Percentiles rank a stretch among this genome's conserved stretches.
Evolutionary conservation across 441 rosid species (phyloP).

Genomic region (Erodium moschatum): DNA sequence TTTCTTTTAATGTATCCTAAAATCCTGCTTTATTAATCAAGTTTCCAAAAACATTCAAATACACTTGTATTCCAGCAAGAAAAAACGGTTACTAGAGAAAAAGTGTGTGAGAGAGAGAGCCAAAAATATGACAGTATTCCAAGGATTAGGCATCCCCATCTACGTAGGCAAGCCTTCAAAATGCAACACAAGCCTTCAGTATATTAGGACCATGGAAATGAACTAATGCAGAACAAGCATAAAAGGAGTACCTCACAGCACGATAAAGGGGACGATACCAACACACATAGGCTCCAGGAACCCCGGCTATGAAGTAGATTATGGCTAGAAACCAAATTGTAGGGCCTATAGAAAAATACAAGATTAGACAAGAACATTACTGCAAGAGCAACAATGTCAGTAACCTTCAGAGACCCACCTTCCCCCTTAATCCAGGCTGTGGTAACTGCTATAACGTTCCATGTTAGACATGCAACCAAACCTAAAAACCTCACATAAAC

Average conservation of each 20-base stretch:
- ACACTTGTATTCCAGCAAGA: neutral
- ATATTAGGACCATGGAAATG: neutral
- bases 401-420: conserved; percentile 38
- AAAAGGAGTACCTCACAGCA: conserved; percentile 72
- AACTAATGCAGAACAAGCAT: neutral
- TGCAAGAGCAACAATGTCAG: conserved; percentile 12
- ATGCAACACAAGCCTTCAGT: neutral
- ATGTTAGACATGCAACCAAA: conserved; percentile 58
- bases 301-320: conserved; percentile 82
- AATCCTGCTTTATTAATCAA: too few relatives aligned
- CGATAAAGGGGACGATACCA: conserved; percentile 98
- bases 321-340: conserved; percentile 92
- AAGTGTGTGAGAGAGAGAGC: neutral
- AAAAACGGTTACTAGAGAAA: neutral
- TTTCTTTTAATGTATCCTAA: too few relatives aligned
- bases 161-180: neutral
- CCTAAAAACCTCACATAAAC: conserved; percentile 40
- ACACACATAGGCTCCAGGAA: conserved; percentile 78
- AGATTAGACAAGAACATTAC: conserved; percentile 16
- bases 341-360: conserved; percentile 44
- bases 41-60: too few relatives aligned
- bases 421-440: conserved; percentile 88
- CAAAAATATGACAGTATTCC: neutral
- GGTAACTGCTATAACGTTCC: conserved; percentile 90
- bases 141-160: neutral